Evolutionary conservation across 352 stramenopile species (phyloP).

Genomic region (Globisporangium radiosum): DNA sequence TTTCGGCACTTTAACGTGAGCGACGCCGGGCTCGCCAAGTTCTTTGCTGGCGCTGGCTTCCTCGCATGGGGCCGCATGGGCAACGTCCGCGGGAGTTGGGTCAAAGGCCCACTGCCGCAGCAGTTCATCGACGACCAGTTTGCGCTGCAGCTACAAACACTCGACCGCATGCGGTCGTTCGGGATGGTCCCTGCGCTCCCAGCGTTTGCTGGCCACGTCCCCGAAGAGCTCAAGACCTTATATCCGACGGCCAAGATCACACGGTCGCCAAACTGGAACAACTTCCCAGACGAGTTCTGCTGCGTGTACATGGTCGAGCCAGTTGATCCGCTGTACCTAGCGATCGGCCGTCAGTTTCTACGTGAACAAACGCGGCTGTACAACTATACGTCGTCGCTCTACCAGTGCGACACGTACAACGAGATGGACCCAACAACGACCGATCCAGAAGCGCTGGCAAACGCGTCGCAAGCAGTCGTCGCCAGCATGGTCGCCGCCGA

Average conservation of each 20-base stretch:
- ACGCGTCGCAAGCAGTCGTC: conserved; percentile 61
- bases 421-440: conserved; percentile 75
- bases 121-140: conserved; percentile 83
- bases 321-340: conserved; percentile 72
- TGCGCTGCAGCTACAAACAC: conserved; percentile 67
- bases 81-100: conserved; percentile 82
- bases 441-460: conserved; percentile 33
- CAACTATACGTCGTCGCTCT: conserved; percentile 68
- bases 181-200: conserved; percentile 89
- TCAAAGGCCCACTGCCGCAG: conserved; percentile 76
- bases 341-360: conserved; percentile 79
- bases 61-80: conserved; percentile 88
- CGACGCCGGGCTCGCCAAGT: conserved; percentile 72
- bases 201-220: conserved; percentile 85
- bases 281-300: conserved; percentile 75
- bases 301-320: conserved; percentile 82
- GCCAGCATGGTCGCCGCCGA: conserved; percentile 65
- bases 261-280: conserved; percentile 72
- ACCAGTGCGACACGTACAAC: conserved; percentile 81
- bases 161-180: conserved; percentile 80
- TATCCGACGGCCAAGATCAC: conserved; percentile 77
- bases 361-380: conserved; percentile 56
- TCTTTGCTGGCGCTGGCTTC: conserved; percentile 86
- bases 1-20: conserved; percentile 83
- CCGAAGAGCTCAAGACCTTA: conserved; percentile 65